These are phyloP conservation scores for Lignosus rhinocerotis DNA, from an alignment of 1,284 basidiomycete species.

Conservation along the genomic window DNA sequence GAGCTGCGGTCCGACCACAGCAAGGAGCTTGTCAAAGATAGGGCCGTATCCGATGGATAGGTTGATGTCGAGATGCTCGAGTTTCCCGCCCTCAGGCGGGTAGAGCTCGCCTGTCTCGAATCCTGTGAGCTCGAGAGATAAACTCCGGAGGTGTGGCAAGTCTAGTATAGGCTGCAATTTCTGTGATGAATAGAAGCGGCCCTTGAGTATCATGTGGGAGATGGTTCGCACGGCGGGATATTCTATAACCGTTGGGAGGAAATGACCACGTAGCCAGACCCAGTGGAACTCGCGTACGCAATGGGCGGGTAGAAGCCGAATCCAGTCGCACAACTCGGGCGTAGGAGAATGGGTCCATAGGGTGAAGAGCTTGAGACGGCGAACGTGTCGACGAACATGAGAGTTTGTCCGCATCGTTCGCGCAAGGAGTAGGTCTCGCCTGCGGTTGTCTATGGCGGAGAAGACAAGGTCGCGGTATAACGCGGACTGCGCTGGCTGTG, in stretches of 20 bases:
- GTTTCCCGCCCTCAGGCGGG: not conserved
- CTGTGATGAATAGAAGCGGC: conserved; percentile 2
- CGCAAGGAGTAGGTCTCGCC: conserved; percentile 7
- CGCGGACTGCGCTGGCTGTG: conserved; percentile 5
- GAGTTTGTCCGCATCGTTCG: conserved; percentile 11
- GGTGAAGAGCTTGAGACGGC: conserved; percentile 3
- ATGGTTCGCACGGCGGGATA: conserved; percentile 5
- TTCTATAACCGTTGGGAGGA: not conserved
- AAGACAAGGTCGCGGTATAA: conserved; percentile 14
- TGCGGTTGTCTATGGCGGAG: not conserved
- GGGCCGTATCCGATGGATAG: conserved; percentile 2
- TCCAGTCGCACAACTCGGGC: conserved; percentile 9
- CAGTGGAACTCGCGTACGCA: conserved; percentile 5
- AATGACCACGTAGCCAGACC: conserved; percentile 10
- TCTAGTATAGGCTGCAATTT: conserved; percentile 11
- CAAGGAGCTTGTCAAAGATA: conserved; percentile 2
- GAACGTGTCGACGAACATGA: conserved; percentile 9
- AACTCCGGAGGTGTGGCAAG: conserved; percentile 2
- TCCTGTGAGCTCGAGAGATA: conserved; percentile 11
- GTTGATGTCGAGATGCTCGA: not conserved
- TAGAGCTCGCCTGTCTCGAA: conserved; percentile 6
- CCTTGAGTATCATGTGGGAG: conserved; percentile 4
- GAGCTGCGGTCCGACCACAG: conserved; percentile 3
- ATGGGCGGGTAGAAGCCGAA: conserved; percentile 6
- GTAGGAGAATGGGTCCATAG: conserved; percentile 13